Base-by-base conservation (phyloP, 306 rosid genomes). In the Bauhinia variegata region DNA sequence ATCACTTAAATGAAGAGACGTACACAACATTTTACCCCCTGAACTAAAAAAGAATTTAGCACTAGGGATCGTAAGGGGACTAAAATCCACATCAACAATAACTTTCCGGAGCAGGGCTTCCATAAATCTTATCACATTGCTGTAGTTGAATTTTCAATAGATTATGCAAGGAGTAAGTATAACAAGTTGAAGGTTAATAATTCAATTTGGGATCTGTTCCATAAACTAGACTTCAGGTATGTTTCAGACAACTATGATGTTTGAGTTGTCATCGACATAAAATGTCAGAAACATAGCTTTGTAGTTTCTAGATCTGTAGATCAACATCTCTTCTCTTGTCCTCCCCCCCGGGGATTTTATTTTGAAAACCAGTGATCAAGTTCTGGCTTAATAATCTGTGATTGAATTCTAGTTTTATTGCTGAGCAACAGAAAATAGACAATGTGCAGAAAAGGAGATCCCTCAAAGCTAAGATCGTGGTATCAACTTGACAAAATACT, bases 401-500 rank as follows among this genome's bases (percentile, higher is more conserved):
- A 16, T 28, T 44, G 15, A 48, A 48, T 7, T 16, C 16, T 48
- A 48, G 53, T 18, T 4, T 17, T 46, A 46, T 0, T 5, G 41
- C 46, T 11, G 39, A 54, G 72, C 34, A 72, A 60, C 38, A 51
- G 63, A 53, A 19, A 72, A 54, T 17, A 8, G 12, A 16, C 13
- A 65, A 54, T 42, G 58, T 46, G 41, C 11, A 4, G 38, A 33
- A 44, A 39, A 28, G 17, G 23, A 54, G 34, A 68, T 32, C 41
- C 49, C 47, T 47, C 14, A 18, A 65, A 54, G 60, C 68, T 31
- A 73, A 66, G 73, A 76, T 58, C 18, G 34, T 63, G 67, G 33
- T 16, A 68, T 49, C 50, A 71, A 57, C 16, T 47, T 23, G 63
- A 65, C 47, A 15, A 1, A 73, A 78, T 69, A 66, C 84, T 72